Conservation (phyloP, 495 filamentous ascomycete genomes). For the Collariella sp. region DNA sequence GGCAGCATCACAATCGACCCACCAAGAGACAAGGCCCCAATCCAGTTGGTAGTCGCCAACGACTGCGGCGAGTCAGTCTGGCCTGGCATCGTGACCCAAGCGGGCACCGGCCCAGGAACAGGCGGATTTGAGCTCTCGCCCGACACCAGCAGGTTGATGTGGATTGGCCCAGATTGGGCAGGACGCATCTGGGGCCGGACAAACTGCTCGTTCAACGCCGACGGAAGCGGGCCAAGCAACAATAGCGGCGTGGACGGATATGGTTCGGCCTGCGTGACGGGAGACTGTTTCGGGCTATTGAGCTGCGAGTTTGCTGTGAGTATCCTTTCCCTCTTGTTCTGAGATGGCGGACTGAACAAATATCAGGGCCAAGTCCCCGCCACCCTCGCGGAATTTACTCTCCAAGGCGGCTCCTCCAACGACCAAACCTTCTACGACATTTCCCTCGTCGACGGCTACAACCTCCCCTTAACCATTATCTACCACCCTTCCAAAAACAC, state of each 20-base stretch:
- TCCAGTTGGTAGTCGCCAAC: constrained; percentile 54
- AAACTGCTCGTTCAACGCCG: constrained; percentile 64
- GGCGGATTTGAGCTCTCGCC: constrained; percentile 56
- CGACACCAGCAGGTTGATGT: constrained; percentile 42
- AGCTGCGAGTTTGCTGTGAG: constrained; percentile 57
- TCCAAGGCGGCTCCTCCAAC: constrained; percentile 47
- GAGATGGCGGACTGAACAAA: not conserved
- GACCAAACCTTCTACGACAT: constrained; percentile 73
- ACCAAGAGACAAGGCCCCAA: constrained; percentile 19
- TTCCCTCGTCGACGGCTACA: constrained; percentile 78
- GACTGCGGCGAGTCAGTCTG: constrained; percentile 58
- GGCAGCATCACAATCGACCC: not conserved
- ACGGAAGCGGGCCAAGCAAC: constrained; percentile 44
- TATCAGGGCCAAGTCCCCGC: constrained; percentile 53
- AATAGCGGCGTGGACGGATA: constrained; percentile 45
- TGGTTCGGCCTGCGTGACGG: constrained; percentile 57
- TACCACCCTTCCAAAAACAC: constrained; percentile 48
- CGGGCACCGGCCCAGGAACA: constrained; percentile 50
- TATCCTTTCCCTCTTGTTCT: not conserved
- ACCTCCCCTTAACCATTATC: constrained; percentile 61
- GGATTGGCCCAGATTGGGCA: constrained; percentile 61
- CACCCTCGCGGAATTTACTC: constrained; percentile 68
- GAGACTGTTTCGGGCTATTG: constrained; percentile 62
- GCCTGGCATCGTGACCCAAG: constrained; percentile 61
- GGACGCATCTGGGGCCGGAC: constrained; percentile 75